These are phyloP conservation scores for Solanum virginianum DNA, from an alignment of 257 asterid species.

Conservation along the genomic window DNA sequence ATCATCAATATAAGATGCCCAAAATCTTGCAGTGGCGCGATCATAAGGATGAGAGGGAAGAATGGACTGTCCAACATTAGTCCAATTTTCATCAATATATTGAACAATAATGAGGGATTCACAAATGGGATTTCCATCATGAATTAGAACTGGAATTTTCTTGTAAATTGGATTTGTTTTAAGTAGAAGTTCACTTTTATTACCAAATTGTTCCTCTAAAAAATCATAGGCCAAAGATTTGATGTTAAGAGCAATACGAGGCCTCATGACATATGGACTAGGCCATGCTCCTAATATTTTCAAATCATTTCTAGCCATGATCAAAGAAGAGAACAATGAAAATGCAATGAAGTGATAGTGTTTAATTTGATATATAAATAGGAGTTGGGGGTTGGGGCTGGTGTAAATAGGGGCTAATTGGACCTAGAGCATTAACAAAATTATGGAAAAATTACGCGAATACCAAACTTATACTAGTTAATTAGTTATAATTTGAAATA, in stretches of 20 bases:
- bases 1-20: constrained; percentile 25
- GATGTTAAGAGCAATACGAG: constrained; percentile 14
- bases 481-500: too few relatives aligned
- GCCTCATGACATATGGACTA: constrained; percentile 18
- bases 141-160: constrained; percentile 24
- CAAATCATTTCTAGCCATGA: constrained; percentile 4
- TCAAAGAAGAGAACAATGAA: background rate
- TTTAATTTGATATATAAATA: background rate
- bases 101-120: constrained; percentile 22
- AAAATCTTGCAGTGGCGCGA: constrained; percentile 17
- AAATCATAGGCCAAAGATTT: constrained; percentile 15
- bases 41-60: constrained; percentile 20
- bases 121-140: constrained; percentile 7
- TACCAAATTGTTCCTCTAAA: constrained; percentile 10
- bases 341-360: background rate
- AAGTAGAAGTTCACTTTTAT: constrained; percentile 19
- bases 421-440: background rate
- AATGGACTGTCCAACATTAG: background rate
- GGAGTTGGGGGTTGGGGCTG: background rate
- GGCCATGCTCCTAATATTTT: constrained; percentile 22
- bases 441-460: background rate
- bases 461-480: too few relatives aligned
- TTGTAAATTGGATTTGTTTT: constrained; percentile 25
- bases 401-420: background rate
- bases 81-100: constrained; percentile 25